Evolutionary conservation across 1,284 basidiomycete species (phyloP).

Genomic region (Tilletia caries): DNA sequence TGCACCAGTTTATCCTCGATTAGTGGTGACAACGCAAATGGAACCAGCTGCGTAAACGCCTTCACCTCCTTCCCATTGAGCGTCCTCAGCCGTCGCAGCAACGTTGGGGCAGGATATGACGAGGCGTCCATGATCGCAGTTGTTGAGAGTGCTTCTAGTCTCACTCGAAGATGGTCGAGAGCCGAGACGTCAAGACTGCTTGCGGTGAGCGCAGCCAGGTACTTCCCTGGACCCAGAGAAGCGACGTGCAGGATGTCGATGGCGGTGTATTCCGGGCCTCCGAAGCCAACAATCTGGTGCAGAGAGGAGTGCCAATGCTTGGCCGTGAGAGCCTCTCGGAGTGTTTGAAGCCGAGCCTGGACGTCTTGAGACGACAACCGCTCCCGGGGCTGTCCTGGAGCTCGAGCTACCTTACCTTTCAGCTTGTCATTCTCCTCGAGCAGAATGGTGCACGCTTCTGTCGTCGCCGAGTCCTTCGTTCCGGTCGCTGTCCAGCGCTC

Average conservation of each 20-base stretch:
- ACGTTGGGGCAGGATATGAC: not conserved
- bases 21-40: not conserved
- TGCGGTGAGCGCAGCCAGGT: not conserved
- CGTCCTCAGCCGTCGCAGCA: not conserved
- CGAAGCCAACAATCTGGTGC: not conserved
- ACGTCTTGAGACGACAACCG: not conserved
- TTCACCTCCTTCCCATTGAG: not conserved
- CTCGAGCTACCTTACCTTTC: not conserved
- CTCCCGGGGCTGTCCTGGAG: not conserved
- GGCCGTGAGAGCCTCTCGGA: not conserved
- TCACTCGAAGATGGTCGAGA: not conserved
- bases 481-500: not conserved
- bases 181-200: not conserved
- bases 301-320: not conserved
- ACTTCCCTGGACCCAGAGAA: not conserved
- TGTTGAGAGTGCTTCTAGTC: not conserved
- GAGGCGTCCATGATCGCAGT: not conserved
- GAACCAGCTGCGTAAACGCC: not conserved
- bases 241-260: not conserved
- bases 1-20: not conserved
- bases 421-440: not conserved
- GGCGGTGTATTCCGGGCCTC: not conserved
- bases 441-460: not conserved
- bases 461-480: not conserved
- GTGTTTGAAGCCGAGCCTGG: not conserved